Conservation (phyloP, 2,329 filamentous ascomycete species). For the Calonectria henricotiae region DNA sequence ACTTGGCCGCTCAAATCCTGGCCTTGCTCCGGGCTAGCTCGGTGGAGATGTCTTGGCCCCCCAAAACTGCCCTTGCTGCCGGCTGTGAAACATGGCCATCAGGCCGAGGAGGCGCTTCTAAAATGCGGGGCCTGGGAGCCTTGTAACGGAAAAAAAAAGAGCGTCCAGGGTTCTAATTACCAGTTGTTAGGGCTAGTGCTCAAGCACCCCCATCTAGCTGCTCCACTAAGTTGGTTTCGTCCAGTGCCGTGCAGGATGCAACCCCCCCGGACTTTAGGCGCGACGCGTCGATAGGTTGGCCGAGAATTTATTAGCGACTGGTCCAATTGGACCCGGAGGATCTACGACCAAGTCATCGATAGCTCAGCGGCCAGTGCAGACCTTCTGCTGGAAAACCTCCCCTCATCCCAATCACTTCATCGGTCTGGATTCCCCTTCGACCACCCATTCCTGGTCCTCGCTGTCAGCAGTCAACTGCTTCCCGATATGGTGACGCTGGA, state of each 20-base stretch:
- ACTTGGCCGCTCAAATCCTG: neutral
- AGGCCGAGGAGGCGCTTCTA: constrained; percentile 20
- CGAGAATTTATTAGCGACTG: constrained; percentile 26
- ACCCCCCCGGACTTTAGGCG: constrained; percentile 27
- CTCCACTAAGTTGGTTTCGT: constrained; percentile 19
- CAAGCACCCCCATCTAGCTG: neutral
- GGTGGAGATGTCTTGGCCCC: constrained; percentile 16
- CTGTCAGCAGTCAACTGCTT: constrained; percentile 40
- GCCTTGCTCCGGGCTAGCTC: constrained; percentile 4
- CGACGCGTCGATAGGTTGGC: constrained; percentile 32
- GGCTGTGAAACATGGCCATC: constrained; percentile 21
- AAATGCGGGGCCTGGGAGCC: constrained; percentile 29
- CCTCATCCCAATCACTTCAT: constrained; percentile 37
- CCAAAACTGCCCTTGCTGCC: constrained; percentile 2
- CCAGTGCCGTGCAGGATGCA: constrained; percentile 17
- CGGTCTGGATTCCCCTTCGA: constrained; percentile 33
- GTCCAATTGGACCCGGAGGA: constrained; percentile 31
- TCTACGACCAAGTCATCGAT: constrained; percentile 29
- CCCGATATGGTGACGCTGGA: constrained; percentile 54
- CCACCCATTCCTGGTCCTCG: constrained; percentile 33
- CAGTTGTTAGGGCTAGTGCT: constrained; percentile 31
- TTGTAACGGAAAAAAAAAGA: constrained; percentile 16
- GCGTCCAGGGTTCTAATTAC: constrained; percentile 23
- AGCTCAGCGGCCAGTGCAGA: constrained; percentile 16
- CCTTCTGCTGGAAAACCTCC: constrained; percentile 41